Evolutionary conservation across 306 rosid genomes (phyloP), one percentile per base, ranked within the genome.

Genomic region (Elaeagnus macrophylla): DNA sequence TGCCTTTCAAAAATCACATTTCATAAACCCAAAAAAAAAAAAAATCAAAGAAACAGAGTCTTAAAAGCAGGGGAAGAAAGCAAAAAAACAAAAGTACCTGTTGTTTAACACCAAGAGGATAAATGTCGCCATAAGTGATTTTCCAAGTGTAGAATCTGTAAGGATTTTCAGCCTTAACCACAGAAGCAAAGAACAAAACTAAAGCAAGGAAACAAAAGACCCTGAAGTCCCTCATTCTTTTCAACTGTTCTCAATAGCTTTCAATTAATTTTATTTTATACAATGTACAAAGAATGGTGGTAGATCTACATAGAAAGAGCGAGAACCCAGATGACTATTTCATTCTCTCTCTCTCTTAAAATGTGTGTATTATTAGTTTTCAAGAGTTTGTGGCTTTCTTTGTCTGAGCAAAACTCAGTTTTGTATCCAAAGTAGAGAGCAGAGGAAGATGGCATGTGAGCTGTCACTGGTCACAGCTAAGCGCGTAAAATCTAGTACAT

Each of bases 101-200:
- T 65, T 86, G 97, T 70, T 86, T 86, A 56, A 81, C 80, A 52
- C 97, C 97, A 56, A 91, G 95, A 19, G 96, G 96, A 56, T 82
- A 91, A 56, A 86, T 86, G 58, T 86, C 83, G 32, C 94, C 96
- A 9, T 84, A 79, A 48, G 97, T 86, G 72, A 91, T 72, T 77
- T 91, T 86, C 97, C 97, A 91, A 37, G 91, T 82, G 71, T 81
- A 18, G 70, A 66, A 75, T 42, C 84, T 77, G 37, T 91, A 91
- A 0, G 97, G 97, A 83, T 91, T 82, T 49, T 91, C 97, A 60
- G 63, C 79, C 44, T 68, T 65, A 48, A 66, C 88, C 35, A 76
- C 82, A 72, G 69, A 12, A n/a, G 46, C 61, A 44, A 25, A 38
- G 13, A 67, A 32, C 12, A 79, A 56, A 60, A 68, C 64, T 35